These are phyloP conservation scores for cucumber (Cucumis sativus) DNA, from an alignment of 306 rosid genomes.

Conservation along the genomic window DNA sequence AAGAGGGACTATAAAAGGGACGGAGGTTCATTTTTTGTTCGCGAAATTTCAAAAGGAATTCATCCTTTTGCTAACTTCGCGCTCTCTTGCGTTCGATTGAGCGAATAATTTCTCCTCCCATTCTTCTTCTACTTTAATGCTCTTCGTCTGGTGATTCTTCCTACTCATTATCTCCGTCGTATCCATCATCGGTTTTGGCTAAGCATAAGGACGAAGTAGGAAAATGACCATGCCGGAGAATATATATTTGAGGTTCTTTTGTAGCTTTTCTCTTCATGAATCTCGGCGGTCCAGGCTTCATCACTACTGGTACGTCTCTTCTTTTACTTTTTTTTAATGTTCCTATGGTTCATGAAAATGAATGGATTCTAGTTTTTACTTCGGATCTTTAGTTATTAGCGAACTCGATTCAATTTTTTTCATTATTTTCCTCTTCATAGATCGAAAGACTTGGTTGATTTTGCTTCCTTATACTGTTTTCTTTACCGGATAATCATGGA, in stretches of 20 bases:
- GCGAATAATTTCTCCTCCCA: background rate
- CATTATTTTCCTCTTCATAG: background rate
- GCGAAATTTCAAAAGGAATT: background rate
- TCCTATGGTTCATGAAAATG: background rate
- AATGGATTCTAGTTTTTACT: background rate
- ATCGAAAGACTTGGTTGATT: background rate
- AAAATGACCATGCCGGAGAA: background rate
- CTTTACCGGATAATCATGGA: background rate
- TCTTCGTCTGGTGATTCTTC: background rate
- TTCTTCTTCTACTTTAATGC: background rate
- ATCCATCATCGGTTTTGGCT: background rate
- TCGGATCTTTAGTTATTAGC: background rate
- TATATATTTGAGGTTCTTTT: background rate
- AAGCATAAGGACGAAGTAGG: background rate
- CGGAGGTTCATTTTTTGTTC: background rate
- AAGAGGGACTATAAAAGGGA: background rate
- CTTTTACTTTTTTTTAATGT: no score
- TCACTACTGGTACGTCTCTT: background rate
- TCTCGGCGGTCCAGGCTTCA: background rate
- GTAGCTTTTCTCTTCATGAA: background rate
- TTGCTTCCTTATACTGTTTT: background rate
- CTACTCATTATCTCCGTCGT: background rate
- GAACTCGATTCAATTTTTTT: background rate
- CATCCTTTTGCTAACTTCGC: background rate
- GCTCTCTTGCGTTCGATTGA: background rate